phyloP scores from a whole-genome alignment of 345 rosid genomes.

The Hibiscus syriacus region DNA sequence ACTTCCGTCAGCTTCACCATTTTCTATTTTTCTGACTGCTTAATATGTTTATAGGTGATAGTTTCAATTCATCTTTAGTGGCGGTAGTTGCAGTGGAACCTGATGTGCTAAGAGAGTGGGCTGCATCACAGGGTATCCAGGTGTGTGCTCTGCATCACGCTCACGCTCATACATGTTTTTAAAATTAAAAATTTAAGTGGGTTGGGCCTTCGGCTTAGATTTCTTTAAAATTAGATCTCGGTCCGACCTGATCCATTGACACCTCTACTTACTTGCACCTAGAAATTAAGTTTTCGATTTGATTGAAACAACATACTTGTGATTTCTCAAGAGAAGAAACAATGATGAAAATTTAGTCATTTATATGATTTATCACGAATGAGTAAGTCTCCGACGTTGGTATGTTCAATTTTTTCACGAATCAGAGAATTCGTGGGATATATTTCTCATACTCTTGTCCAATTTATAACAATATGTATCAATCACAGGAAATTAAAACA shows the following conservation, averaged over 20 bases:
- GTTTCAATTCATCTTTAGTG: conserved; percentile 72
- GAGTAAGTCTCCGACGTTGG: no score
- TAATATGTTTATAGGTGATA: conserved; percentile 53
- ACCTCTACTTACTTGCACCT: no score
- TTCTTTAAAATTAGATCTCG: no score
- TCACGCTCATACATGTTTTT: neutral
- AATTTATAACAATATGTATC: neutral
- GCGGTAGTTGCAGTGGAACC: conserved; percentile 73
- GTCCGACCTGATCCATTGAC: no score
- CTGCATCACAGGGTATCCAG: conserved; percentile 63
- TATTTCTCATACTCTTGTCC: neutral
- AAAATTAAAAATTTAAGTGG: no score
- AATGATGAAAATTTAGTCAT: no score
- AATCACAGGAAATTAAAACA: neutral
- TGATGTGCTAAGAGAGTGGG: conserved; percentile 71
- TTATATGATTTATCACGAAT: no score
- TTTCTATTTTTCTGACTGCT: conserved; percentile 11
- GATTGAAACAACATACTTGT: no score
- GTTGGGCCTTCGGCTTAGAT: no score
- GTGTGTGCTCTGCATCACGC: conserved; percentile 18
- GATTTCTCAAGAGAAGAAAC: no score
- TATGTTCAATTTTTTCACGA: neutral
- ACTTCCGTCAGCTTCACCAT: conserved; percentile 1
- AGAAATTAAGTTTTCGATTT: no score
- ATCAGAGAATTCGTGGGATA: neutral